These are phyloP conservation scores for Leccinum glutinopallens DNA, from an alignment of 1,284 basidiomycete species.

Conservation along the genomic window DNA sequence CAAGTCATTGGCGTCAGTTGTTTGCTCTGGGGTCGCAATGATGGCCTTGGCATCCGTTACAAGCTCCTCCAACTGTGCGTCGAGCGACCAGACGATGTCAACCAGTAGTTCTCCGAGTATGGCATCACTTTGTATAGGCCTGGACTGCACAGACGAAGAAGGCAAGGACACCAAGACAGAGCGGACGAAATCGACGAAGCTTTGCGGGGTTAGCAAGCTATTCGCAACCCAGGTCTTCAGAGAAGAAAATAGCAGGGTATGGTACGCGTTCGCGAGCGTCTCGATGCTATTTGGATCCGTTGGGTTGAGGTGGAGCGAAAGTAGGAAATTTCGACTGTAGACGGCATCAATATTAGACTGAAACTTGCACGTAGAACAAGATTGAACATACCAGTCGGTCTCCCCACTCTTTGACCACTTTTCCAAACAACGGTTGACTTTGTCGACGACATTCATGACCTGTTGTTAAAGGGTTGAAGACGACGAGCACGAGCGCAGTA, in stretches of 20 bases:
- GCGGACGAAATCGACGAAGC: slow-evolving; percentile 63
- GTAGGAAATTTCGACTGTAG: slow-evolving; percentile 58
- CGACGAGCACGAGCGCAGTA: slow-evolving; percentile 20
- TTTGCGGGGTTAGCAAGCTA: slow-evolving; percentile 46
- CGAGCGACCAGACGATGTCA: slow-evolving; percentile 78
- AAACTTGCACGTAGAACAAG: slow-evolving; percentile 16
- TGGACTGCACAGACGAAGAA: slow-evolving; percentile 52
- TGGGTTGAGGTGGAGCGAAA: slow-evolving; percentile 57
- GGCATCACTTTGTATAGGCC: slow-evolving; percentile 40
- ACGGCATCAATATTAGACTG: slow-evolving; percentile 16
- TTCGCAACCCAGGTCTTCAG: slow-evolving; percentile 57
- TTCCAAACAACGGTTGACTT: slow-evolving; percentile 47
- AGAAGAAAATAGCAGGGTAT: slow-evolving; percentile 62
- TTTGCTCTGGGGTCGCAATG: slow-evolving; percentile 24
- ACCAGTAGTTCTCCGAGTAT: slow-evolving; percentile 69
- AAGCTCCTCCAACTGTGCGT: slow-evolving; percentile 73
- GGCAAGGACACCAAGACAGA: slow-evolving; percentile 63
- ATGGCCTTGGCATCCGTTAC: slow-evolving; percentile 51
- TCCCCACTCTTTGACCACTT: slow-evolving; percentile 62
- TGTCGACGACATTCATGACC: slow-evolving; percentile 56
- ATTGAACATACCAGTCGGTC: slow-evolving; percentile 54
- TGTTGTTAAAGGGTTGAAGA: slow-evolving; percentile 14
- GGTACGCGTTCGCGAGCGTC: slow-evolving; percentile 62
- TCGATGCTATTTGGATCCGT: slow-evolving; percentile 53
- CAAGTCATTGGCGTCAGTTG: slow-evolving; percentile 15